phyloP scores from a whole-genome alignment of 352 stramenopile genomes.

The Hyaloperonospora brassicae region DNA sequence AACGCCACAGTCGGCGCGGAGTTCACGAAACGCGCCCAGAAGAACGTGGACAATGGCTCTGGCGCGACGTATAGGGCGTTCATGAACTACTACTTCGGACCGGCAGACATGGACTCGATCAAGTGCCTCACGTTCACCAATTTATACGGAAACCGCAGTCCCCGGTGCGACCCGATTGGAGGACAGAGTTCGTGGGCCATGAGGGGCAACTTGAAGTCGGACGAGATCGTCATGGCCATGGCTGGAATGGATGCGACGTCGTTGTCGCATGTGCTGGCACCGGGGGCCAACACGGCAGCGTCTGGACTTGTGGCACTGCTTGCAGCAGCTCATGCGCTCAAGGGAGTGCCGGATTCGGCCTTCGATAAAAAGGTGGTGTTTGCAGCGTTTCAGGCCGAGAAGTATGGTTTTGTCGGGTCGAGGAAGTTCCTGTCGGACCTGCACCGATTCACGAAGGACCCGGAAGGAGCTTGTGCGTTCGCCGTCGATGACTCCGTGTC shows the following conservation, averaged over 20 bases:
- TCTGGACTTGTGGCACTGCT: constrained; percentile 72
- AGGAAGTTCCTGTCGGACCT: constrained; percentile 68
- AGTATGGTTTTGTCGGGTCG: constrained; percentile 78
- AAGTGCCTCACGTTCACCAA: constrained; percentile 72
- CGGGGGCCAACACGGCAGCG: constrained; percentile 65
- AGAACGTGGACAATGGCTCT: constrained; percentile 36
- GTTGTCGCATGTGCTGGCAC: constrained; percentile 60
- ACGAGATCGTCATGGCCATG: constrained; percentile 65
- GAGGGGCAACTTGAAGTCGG: constrained; percentile 40
- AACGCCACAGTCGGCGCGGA: constrained; percentile 26
- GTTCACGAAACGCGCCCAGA: constrained; percentile 49
- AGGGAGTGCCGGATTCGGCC: constrained; percentile 46
- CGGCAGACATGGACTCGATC: constrained; percentile 57
- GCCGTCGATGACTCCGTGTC: constrained; percentile 42
- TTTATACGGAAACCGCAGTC: constrained; percentile 51
- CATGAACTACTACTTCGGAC: constrained; percentile 84
- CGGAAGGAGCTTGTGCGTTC: constrained; percentile 36
- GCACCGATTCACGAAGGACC: constrained; percentile 40
- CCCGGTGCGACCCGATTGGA: constrained; percentile 72
- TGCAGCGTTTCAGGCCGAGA: constrained; percentile 71
- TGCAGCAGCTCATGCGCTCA: constrained; percentile 57
- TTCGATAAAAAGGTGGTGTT: constrained; percentile 78
- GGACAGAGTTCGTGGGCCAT: constrained; percentile 67
- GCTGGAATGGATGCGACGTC: constrained; percentile 66
- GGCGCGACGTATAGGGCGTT: constrained; percentile 63